Conservation (phyloP, 148 eudicot genomes). For the Nepenthes mirabilis region DNA sequence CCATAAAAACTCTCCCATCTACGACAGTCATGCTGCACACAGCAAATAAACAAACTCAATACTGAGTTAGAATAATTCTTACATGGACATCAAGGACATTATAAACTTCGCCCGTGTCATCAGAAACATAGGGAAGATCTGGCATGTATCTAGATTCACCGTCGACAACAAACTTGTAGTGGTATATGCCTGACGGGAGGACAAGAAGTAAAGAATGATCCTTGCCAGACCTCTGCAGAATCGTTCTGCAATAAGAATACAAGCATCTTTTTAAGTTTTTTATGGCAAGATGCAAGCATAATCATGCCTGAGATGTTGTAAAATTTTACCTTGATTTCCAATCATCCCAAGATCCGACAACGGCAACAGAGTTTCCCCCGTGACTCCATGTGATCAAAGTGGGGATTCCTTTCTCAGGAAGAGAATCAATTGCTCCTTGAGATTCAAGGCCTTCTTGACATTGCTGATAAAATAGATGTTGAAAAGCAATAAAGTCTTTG, state of each 20-base stretch:
- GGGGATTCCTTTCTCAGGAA: conserved; percentile 60
- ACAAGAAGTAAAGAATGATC: conserved; percentile 63
- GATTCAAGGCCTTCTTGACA: conserved; percentile 11
- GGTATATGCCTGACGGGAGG: conserved; percentile 77
- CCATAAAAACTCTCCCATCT: too few relatives aligned
- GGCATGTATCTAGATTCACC: conserved; percentile 56
- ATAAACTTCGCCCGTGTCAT: conserved; percentile 48
- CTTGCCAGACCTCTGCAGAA: conserved; percentile 63
- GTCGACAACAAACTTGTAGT: conserved; percentile 71
- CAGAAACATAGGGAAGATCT: conserved; percentile 59
- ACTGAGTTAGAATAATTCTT: conserved; percentile 18
- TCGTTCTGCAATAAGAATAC: conserved; percentile 33
- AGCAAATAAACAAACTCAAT: background rate
- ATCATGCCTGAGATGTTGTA: background rate
- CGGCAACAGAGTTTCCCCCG: conserved; percentile 69
- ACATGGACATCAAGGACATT: conserved; percentile 82
- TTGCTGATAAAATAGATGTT: too few relatives aligned
- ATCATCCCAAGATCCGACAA: conserved; percentile 94
- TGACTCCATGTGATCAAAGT: conserved; percentile 70
- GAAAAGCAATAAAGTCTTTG: too few relatives aligned
- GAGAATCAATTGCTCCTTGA: conserved; percentile 23
- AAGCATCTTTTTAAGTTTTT: background rate
- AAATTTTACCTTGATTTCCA: conserved; percentile 57
- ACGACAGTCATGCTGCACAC: background rate
- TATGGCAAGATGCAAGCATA: background rate